Evolutionary conservation across 176 grass and related monocot species (phyloP), one percentile per base, ranked within the genome.

Genomic region (Eleusine coracana): DNA sequence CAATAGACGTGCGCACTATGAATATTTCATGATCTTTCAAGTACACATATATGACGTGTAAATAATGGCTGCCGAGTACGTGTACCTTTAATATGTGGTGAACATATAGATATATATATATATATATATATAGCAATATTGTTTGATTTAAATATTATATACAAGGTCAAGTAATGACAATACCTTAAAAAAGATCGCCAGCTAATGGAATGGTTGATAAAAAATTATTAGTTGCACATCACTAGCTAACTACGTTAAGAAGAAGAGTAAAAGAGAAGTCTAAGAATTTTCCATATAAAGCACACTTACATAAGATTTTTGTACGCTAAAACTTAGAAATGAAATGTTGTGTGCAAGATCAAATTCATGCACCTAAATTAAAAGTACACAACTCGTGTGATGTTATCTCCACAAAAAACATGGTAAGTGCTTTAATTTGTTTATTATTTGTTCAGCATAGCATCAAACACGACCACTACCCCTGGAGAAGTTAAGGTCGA

Each of bases 11-110:
- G 78, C 16, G 21, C 65, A 39, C 49, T 55, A 61, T 71, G 38
- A 59, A 23, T 27, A 68, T 44, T 84, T 74, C 66, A 80, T 62
- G 40, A 69, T 84, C 75, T 84, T 68, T 75, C 70, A 68, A 80
- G 81, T 84, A 88, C 76, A 77, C 28, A 71, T 17, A 58, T 59
- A 67, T 40, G 40, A 17, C 18, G 23, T 36, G 39, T 66, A 12
- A 78, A 78, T 27, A 78, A 78, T 27, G n/a, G 17, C n/a, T 87
- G 7, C 48, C 44, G 59, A 39, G 6, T 67, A 23, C 10, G 5
- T 52, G 34, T 37, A 38, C 21, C 21, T 25, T 9, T 9, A 3
- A 2, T 59, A 23, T 59, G n/a, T 12, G 21, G 21, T 59, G 21
- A 23, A 59, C n/a, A n/a, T n/a, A n/a, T n/a, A n/a, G n/a, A n/a